Evolutionary conservation across 2,329 filamentous ascomycete genomes (phyloP).

Genomic region (Nemania sp.): DNA sequence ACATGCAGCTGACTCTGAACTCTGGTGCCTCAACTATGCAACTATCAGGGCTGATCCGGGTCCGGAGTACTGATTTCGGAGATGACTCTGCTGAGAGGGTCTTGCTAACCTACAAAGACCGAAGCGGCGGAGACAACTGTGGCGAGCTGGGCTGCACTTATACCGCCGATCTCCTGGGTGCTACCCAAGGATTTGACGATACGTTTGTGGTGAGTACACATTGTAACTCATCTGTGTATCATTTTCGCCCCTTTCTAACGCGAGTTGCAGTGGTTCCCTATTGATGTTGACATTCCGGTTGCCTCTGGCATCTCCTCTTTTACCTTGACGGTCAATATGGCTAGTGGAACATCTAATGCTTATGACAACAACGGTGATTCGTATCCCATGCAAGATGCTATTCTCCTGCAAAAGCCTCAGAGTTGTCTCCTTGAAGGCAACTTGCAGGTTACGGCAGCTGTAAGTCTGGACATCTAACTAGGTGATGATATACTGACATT

Average conservation of each 20-base stretch:
- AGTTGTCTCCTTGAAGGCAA: constrained; percentile 57
- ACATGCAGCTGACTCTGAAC: constrained; percentile 58
- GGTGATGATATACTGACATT: constrained; percentile 2
- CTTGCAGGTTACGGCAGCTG: constrained; percentile 50
- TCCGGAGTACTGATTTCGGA: constrained; percentile 55
- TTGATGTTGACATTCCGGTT: constrained; percentile 55
- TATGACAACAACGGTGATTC: constrained; percentile 61
- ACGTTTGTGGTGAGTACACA: constrained; percentile 53
- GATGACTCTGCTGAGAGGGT: constrained; percentile 50
- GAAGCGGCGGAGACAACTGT: constrained; percentile 52
- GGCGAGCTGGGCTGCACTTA: constrained; percentile 49
- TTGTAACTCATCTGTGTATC: not conserved
- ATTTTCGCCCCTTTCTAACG: constrained; percentile 16
- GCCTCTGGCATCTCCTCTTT: constrained; percentile 65
- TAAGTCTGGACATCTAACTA: constrained; percentile 22
- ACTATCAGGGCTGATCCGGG: constrained; percentile 59
- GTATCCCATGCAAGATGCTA: constrained; percentile 57
- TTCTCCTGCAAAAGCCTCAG: constrained; percentile 59
- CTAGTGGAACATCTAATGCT: constrained; percentile 48
- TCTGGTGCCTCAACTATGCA: constrained; percentile 51
- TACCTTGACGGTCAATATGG: constrained; percentile 53
- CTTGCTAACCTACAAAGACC: constrained; percentile 59
- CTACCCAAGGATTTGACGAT: constrained; percentile 61
- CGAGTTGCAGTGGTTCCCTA: constrained; percentile 44
- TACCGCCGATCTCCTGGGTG: constrained; percentile 50